Conservation (phyloP, 2,329 filamentous ascomycete genomes). For the Fusarium bactridioides region DNA sequence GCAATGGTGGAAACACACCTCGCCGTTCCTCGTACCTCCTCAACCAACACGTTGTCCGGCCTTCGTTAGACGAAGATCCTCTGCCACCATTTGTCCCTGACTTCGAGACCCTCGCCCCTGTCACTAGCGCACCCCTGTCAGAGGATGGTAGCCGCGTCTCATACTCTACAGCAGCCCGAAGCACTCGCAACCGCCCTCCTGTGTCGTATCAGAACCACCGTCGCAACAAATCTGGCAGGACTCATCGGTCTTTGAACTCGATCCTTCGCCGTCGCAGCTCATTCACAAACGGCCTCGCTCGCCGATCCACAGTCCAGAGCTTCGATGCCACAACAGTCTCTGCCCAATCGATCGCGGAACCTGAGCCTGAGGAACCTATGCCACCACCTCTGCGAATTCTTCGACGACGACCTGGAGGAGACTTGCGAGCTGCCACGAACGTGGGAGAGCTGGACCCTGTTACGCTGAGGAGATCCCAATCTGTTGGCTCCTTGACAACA, state of each 20-base stretch:
- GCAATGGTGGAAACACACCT: constrained; percentile 51
- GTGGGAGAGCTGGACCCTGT: constrained; percentile 66
- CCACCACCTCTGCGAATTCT: constrained; percentile 69
- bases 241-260: constrained; percentile 59
- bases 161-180: constrained; percentile 38
- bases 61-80: constrained; percentile 49
- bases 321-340: constrained; percentile 66
- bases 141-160: constrained; percentile 48
- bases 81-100: constrained; percentile 60
- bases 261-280: constrained; percentile 66
- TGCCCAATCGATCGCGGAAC: constrained; percentile 57
- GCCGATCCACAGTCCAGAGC: constrained; percentile 62
- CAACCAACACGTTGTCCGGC: constrained; percentile 54
- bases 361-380: constrained; percentile 49
- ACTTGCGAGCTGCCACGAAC: constrained; percentile 73
- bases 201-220: constrained; percentile 49
- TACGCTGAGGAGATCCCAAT: constrained; percentile 61
- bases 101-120: constrained; percentile 49
- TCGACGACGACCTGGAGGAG: constrained; percentile 76
- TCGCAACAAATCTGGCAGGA: constrained; percentile 58
- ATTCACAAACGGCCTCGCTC: constrained; percentile 63
- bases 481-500: constrained; percentile 66
- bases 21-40: constrained; percentile 64
- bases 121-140: constrained; percentile 40
- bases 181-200: constrained; percentile 40